Evolutionary conservation across 495 filamentous ascomycete genomes (phyloP).

Genomic region (Hypoxylon cercidicola): DNA sequence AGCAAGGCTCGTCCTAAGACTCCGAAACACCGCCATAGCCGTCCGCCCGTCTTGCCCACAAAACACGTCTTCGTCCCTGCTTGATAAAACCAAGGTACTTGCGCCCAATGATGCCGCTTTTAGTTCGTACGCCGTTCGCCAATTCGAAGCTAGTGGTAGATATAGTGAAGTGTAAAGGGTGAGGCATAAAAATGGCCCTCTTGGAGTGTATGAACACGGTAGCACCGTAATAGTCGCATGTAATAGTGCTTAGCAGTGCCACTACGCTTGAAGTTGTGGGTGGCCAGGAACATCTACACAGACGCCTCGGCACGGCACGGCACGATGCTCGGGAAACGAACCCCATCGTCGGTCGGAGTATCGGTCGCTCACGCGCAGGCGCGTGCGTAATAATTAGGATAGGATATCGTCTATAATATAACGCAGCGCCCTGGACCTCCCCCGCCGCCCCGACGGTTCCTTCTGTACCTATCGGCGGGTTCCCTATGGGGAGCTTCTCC

Average conservation of each 20-base stretch:
- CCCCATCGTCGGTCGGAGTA: constrained; percentile 23
- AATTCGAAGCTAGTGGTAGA: constrained; percentile 46
- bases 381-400: constrained; percentile 20
- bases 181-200: constrained; percentile 29
- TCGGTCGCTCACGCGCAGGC: constrained; percentile 21
- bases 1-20: constrained; percentile 41
- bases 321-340: constrained; percentile 18
- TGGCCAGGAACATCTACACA: constrained; percentile 2
- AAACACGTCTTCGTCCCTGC: constrained; percentile 43
- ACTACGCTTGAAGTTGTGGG: constrained; percentile 13
- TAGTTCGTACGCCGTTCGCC: constrained; percentile 52
- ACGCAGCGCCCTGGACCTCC: constrained; percentile 32
- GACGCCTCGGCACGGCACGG: constrained; percentile 14
- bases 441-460: constrained; percentile 26
- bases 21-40: constrained; percentile 48
- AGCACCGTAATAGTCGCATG: constrained; percentile 17
- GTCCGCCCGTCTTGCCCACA: constrained; percentile 44
- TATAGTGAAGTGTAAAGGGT: constrained; percentile 44
- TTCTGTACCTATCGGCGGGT: constrained; percentile 30
- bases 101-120: constrained; percentile 51
- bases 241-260: constrained; percentile 21
- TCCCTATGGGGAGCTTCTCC: constrained; percentile 36
- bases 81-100: constrained; percentile 46
- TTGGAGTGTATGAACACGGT: constrained; percentile 41
- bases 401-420: constrained; percentile 36